Percentiles rank a stretch among this genome's conserved stretches.
Evolutionary conservation across 371 early-diverging fungal species (phyloP).

Genomic region (Lichtheimia corymbifera): DNA sequence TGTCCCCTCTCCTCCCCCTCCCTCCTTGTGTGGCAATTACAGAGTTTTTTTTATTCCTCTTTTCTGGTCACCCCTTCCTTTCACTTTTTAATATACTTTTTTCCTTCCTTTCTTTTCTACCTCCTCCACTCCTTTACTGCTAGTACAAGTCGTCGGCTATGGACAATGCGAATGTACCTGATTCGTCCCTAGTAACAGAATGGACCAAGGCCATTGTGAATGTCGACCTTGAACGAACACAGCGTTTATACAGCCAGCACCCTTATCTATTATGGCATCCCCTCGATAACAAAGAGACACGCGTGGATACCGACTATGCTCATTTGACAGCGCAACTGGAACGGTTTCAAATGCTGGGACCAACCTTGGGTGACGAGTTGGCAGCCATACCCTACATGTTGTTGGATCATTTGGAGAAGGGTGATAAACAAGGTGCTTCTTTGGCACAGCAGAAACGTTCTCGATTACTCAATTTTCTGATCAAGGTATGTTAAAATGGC

Average conservation of each 20-base stretch:
- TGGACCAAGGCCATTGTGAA: conserved; percentile 38
- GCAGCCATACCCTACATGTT: conserved; percentile 15
- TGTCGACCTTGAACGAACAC: conserved; percentile 21
- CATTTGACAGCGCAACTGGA: conserved; percentile 17
- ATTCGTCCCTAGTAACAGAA: conserved; percentile 17
- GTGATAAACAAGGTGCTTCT: conserved; percentile 4
- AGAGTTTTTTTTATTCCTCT: not conserved
- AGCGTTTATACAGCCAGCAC: conserved; percentile 19
- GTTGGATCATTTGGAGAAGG: conserved; percentile 16
- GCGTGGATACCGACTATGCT: conserved; percentile 19
- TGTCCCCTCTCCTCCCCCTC: too few relatives aligned
- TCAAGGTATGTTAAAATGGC: conserved; percentile 17
- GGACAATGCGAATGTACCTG: conserved; percentile 9
- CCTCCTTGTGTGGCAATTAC: too few relatives aligned
- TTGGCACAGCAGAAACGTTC: conserved; percentile 18
- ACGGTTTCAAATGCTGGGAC: conserved; percentile 14
- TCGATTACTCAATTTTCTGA: conserved; percentile 28
- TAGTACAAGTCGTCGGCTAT: conserved; percentile 4
- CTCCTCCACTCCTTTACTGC: conserved; percentile 12
- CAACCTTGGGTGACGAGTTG: conserved; percentile 2
- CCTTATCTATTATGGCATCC: conserved; percentile 40
- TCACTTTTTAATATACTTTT: conserved; percentile 10
- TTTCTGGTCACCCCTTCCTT: conserved; percentile 12
- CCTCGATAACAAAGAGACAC: conserved; percentile 17
- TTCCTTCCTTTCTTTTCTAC: conserved; percentile 4